Conservation (phyloP, 1,139 yeast species). For the Protomyces lactucae-debilis region DNA sequence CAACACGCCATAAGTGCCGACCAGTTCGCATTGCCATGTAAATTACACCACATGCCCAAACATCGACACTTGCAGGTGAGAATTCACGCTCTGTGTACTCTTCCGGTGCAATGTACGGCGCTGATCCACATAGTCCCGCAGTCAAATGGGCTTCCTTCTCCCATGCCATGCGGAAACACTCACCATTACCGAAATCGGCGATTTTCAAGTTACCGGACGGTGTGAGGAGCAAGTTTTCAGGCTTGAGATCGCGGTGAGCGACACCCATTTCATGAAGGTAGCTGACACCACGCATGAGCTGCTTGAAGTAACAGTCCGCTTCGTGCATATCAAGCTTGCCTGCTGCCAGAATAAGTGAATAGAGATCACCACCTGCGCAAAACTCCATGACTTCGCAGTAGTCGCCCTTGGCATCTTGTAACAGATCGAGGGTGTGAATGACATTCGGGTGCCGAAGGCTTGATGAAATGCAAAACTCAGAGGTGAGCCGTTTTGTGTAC, state of each 20-base stretch:
- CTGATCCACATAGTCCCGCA: constrained; percentile 83
- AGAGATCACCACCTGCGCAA: constrained; percentile 45
- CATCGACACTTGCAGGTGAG: constrained; percentile 87
- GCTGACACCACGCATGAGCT: constrained; percentile 79
- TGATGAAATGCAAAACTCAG: constrained; percentile 82
- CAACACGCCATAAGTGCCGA: constrained; percentile 84
- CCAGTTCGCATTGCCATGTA: constrained; percentile 99
- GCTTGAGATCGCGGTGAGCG: constrained; percentile 90
- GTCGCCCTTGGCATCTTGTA: constrained; percentile 87
- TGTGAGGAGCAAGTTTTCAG: constrained; percentile 81
- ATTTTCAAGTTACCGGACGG: constrained; percentile 76
- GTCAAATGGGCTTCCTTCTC: constrained; percentile 77
- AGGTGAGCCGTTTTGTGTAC: constrained; percentile 67
- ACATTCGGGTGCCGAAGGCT: constrained; percentile 74
- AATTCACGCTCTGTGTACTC: constrained; percentile 70
- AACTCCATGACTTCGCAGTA: constrained; percentile 65
- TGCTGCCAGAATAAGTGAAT: constrained; percentile 60
- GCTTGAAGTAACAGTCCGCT: constrained; percentile 94
- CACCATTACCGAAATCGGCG: constrained; percentile 94
- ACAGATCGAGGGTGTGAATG: constrained; percentile 76
- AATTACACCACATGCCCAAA: constrained; percentile 96
- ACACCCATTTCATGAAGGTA: constrained; percentile 98
- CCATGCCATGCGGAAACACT: constrained; percentile 97
- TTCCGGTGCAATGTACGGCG: constrained; percentile 96
- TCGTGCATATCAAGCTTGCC: constrained; percentile 80